Percentiles rank a stretch among this genome's conserved stretches.
Conservation (phyloP, 2,329 filamentous ascomycete genomes). For the Arthroderma sp. region DNA sequence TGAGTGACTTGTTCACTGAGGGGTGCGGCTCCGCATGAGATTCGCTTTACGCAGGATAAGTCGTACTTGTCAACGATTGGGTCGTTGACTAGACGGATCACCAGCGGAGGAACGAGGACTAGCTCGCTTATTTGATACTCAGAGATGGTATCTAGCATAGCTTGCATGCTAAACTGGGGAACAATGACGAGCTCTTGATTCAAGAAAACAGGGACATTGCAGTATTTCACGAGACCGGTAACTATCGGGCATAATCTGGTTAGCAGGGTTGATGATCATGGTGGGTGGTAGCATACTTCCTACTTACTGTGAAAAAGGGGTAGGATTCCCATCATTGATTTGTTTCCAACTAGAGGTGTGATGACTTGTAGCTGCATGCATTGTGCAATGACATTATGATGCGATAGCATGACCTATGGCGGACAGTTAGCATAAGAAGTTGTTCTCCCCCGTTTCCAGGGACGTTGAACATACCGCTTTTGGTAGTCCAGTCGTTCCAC, state of each 20-base stretch:
- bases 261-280: too few species aligned
- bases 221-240: constrained; percentile 48
- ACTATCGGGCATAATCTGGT: constrained; percentile 15
- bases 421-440: neutral
- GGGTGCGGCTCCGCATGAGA: constrained; percentile 46
- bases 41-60: constrained; percentile 39
- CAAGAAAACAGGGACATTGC: constrained; percentile 49
- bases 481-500: constrained; percentile 37
- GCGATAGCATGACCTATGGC: constrained; percentile 38
- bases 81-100: constrained; percentile 46
- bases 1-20: constrained; percentile 35
- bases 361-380: constrained; percentile 46
- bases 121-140: constrained; percentile 43
- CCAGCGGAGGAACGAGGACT: constrained; percentile 41
- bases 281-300: neutral
- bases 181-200: constrained; percentile 57
- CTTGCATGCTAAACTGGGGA: constrained; percentile 48
- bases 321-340: constrained; percentile 43
- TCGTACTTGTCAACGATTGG: constrained; percentile 26
- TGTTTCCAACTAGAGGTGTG: constrained; percentile 34
- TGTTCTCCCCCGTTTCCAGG: too few species aligned
- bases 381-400: constrained; percentile 46
- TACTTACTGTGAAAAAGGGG: constrained; percentile 44
- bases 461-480: constrained; percentile 26
- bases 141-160: constrained; percentile 41